Percentiles rank a stretch among this genome's conserved stretches.
Conservation (phyloP, 139 green algal genomes). For the Zygnema cylindricum region DNA sequence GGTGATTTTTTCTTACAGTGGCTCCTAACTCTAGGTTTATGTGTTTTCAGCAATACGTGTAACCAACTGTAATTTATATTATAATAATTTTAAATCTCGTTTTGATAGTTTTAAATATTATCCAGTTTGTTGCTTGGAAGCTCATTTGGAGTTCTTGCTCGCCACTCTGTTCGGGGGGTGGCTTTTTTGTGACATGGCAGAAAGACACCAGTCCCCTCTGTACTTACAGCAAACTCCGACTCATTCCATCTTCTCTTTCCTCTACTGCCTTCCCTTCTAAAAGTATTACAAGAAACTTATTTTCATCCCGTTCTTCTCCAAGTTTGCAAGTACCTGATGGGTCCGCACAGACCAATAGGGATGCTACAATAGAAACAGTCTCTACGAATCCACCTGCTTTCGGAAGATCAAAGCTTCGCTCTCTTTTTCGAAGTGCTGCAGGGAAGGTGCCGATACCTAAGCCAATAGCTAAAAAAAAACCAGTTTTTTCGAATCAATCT, state of each 20-base stretch:
- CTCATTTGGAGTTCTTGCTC: too few species aligned
- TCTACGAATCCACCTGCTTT: not conserved
- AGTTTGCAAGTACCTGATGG: not conserved
- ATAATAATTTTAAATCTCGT: too few species aligned
- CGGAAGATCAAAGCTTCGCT: not conserved
- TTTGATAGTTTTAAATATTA: too few species aligned
- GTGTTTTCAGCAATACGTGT: too few species aligned
- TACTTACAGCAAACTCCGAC: not conserved
- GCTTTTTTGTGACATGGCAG: not conserved
- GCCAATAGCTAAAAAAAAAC: too few species aligned
- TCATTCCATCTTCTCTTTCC: conserved; percentile 14
- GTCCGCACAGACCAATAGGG: not conserved
- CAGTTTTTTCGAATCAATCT: too few species aligned
- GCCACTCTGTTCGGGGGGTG: too few species aligned
- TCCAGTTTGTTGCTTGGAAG: too few species aligned
- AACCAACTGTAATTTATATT: too few species aligned
- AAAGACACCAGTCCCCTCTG: not conserved
- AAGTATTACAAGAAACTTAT: too few species aligned
- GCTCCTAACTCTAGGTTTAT: too few species aligned
- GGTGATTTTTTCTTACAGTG: too few species aligned
- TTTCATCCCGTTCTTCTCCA: not conserved
- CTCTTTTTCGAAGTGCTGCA: not conserved
- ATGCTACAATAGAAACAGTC: not conserved
- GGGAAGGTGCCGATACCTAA: not conserved
- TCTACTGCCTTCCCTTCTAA: not conserved